Conservation (phyloP, 495 filamentous ascomycete species). For the Penicillium pancosmium region DNA sequence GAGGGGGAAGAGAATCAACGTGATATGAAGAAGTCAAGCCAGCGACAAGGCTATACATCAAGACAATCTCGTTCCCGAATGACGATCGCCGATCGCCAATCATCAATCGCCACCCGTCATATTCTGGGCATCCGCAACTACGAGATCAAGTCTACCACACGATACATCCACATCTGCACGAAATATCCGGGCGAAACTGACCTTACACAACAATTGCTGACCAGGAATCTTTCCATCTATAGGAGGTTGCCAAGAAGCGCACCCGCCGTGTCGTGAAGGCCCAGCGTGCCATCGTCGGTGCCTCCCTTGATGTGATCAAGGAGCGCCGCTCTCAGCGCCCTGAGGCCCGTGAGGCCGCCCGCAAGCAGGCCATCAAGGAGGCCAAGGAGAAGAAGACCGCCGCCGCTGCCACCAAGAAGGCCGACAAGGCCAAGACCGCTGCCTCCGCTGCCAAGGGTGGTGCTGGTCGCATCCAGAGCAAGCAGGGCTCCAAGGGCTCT, state of each 20-base stretch:
- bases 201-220: conserved; percentile 37
- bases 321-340: conserved; percentile 92
- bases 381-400: conserved; percentile 96
- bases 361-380: conserved; percentile 87
- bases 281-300: conserved; percentile 98
- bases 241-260: conserved; percentile 99
- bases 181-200: not conserved
- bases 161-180: conserved; percentile 1
- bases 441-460: conserved; percentile 64
- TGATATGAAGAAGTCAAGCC: not conserved
- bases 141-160: conserved; percentile 17
- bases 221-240: conserved; percentile 37
- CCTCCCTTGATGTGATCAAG: conserved; percentile 99
- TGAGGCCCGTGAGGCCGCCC: conserved; percentile 91
- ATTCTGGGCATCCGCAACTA: conserved; percentile 11
- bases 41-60: no score
- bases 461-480: conserved; percentile 78
- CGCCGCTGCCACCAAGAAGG: conserved; percentile 90
- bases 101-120: not conserved
- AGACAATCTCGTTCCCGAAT: conserved; percentile 1
- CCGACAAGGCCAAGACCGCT: conserved; percentile 97
- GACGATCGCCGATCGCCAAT: not conserved
- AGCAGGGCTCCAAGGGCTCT: conserved; percentile 95
- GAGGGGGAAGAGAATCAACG: not conserved
- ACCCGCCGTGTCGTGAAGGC: conserved; percentile 97